These are phyloP conservation scores for Hyaloscypha variabilis DNA, from an alignment of 495 filamentous ascomycete species.

Conservation along the genomic window DNA sequence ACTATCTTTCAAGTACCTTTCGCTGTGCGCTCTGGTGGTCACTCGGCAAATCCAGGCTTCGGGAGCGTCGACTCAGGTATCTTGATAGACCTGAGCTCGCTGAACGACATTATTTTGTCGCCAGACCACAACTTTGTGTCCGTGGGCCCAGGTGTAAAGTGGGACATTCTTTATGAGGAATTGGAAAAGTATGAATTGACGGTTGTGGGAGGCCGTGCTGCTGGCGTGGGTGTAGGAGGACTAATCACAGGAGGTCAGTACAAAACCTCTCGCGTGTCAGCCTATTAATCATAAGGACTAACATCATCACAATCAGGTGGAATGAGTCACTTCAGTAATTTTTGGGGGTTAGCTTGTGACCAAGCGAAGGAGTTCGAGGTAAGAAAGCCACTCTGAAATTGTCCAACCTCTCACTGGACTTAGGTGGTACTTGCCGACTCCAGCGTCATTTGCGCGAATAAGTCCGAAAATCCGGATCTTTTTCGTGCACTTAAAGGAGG, in stretches of 20 bases:
- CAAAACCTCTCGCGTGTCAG: too few relatives aligned
- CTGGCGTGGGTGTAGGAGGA: constrained; percentile 58
- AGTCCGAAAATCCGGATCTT: constrained; percentile 43
- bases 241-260: constrained; percentile 50
- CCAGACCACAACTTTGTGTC: constrained; percentile 31
- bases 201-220: constrained; percentile 51
- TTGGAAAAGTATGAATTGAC: constrained; percentile 42
- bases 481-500: constrained; percentile 58
- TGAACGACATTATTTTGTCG: constrained; percentile 34
- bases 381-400: constrained; percentile 44
- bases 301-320: constrained; percentile 33
- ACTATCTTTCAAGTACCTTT: constrained; percentile 21
- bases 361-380: constrained; percentile 48
- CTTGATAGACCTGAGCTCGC: constrained; percentile 33
- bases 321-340: constrained; percentile 43
- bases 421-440: constrained; percentile 45
- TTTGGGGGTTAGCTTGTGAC: constrained; percentile 48
- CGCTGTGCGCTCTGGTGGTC: constrained; percentile 39
- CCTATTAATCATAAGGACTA: not conserved
- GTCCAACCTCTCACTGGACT: constrained; percentile 34
- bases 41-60: constrained; percentile 29
- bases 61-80: constrained; percentile 36
- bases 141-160: constrained; percentile 44
- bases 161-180: constrained; percentile 49
- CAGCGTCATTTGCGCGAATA: constrained; percentile 45